A percentile compares a stretch with the other conserved stretches of the same genome.
Evolutionary conservation across 768 basidiomycete genomes (phyloP).

Genomic region (Trametes villosa): DNA sequence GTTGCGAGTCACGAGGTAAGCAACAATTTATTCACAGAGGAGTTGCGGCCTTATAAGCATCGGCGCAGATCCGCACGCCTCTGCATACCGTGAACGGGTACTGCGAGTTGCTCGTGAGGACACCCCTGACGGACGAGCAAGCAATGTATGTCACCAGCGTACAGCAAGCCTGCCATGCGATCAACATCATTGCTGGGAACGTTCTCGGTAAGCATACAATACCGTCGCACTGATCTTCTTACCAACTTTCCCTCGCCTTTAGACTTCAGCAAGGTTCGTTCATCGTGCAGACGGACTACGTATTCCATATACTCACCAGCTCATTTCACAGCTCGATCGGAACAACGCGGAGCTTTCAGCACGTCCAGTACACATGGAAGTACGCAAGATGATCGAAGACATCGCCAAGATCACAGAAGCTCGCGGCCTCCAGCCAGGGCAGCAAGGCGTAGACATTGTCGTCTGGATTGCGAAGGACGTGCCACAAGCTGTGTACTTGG

Average conservation of each 20-base stretch:
- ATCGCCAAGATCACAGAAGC: constrained; percentile 33
- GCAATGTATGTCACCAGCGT: constrained; percentile 33
- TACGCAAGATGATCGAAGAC: constrained; percentile 35
- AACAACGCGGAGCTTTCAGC: constrained; percentile 35
- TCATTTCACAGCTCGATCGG: constrained; percentile 30
- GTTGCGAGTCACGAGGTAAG: constrained; percentile 36
- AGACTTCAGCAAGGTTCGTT: constrained; percentile 37
- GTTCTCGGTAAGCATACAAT: constrained; percentile 28
- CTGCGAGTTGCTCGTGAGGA: constrained; percentile 33
- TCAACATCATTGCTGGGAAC: constrained; percentile 37
- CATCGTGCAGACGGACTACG: not conserved
- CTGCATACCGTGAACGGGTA: constrained; percentile 37
- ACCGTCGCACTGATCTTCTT: not conserved
- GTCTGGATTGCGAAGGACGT: constrained; percentile 29
- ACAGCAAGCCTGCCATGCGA: constrained; percentile 36
- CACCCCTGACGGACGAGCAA: constrained; percentile 32
- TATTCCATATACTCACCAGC: not conserved
- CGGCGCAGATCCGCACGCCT: constrained; percentile 32
- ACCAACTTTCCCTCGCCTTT: not conserved
- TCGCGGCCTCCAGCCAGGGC: constrained; percentile 23
- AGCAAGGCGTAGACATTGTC: constrained; percentile 30
- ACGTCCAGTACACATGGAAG: constrained; percentile 31
- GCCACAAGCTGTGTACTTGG: constrained; percentile 30
- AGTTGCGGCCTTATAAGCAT: not conserved
- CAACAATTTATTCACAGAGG: not conserved